Percentiles rank a stretch among this genome's conserved stretches.
phyloP scores from a whole-genome alignment of 192 early-diverging fungal genomes.

The Diversispora epigaea region DNA sequence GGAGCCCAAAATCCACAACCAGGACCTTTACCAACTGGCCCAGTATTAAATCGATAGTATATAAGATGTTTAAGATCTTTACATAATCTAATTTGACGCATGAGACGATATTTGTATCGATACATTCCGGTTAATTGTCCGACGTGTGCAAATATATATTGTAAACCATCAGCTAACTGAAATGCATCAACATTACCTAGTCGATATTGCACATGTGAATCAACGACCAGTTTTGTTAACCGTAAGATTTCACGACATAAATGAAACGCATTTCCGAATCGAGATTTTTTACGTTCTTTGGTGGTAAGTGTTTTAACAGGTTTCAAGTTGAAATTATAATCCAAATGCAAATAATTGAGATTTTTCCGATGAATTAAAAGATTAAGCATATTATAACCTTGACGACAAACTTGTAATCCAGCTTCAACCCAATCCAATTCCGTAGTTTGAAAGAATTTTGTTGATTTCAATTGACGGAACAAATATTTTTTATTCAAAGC shows the following conservation, averaged over 20 bases:
- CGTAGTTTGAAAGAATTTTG: slow-evolving; percentile 98
- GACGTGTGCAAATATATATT: slow-evolving; percentile 98
- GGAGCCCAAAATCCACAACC: slow-evolving; percentile 99
- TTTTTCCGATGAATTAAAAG: slow-evolving; percentile 98
- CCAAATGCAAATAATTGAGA: slow-evolving; percentile 96
- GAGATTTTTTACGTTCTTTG: slow-evolving; percentile 98
- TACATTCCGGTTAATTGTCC: slow-evolving; percentile 99
- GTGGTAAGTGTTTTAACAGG: slow-evolving; percentile 98
- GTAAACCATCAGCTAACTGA: slow-evolving; percentile 97
- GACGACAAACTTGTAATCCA: slow-evolving; percentile 95
- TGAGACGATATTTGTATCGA: slow-evolving; percentile 97
- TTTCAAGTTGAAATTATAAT: slow-evolving; percentile 99
- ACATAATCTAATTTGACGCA: slow-evolving; percentile 91
- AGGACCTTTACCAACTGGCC: slow-evolving; percentile 96
- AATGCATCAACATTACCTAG: slow-evolving; percentile 98
- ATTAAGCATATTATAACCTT: slow-evolving; percentile 99
- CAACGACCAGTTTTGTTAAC: slow-evolving; percentile 94
- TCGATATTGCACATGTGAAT: slow-evolving; percentile 97
- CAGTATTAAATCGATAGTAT: slow-evolving; percentile 92
- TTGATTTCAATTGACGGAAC: slow-evolving; percentile 91
- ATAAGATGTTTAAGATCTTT: slow-evolving; percentile 96
- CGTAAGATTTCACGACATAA: slow-evolving; percentile 94
- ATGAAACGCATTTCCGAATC: slow-evolving; percentile 98
- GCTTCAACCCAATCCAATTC: slow-evolving; percentile 99
- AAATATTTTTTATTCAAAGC: slow-evolving; percentile 91